These are phyloP conservation scores for Epicoccum sorghinum DNA, from an alignment of 2,329 filamentous ascomycete genomes.

Conservation along the genomic window DNA sequence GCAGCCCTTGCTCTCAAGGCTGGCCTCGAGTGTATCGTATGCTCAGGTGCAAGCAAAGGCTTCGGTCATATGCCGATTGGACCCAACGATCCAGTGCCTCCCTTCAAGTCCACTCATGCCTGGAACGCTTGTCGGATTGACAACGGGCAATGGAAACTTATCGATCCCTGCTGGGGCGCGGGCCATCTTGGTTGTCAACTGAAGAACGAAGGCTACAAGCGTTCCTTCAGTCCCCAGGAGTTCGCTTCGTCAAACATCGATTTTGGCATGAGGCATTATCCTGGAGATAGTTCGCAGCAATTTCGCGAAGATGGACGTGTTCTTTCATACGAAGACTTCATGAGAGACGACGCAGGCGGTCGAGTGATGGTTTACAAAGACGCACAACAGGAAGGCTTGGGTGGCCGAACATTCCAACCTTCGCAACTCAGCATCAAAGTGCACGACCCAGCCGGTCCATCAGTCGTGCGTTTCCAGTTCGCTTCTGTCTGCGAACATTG, in stretches of 20 bases:
- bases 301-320: constrained; percentile 74
- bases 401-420: constrained; percentile 67
- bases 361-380: constrained; percentile 56
- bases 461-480: constrained; percentile 76
- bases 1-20: constrained; percentile 77
- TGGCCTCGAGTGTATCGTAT: constrained; percentile 76
- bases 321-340: constrained; percentile 82
- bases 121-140: constrained; percentile 95
- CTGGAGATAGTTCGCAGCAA: constrained; percentile 69
- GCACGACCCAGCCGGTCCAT: constrained; percentile 52
- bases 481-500: constrained; percentile 82
- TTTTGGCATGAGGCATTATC: constrained; percentile 83
- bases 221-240: constrained; percentile 65
- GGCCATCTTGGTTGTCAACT: constrained; percentile 62
- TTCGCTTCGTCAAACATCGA: constrained; percentile 74
- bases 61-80: constrained; percentile 71
- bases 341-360: constrained; percentile 61
- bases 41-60: constrained; percentile 85
- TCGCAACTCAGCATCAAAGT: constrained; percentile 65
- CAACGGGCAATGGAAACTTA: constrained; percentile 84
- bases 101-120: constrained; percentile 72
- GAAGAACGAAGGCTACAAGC: constrained; percentile 60
- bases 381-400: constrained; percentile 56
- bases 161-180: constrained; percentile 94
- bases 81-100: constrained; percentile 70